Percentiles rank a stretch among this genome's conserved stretches.
Evolutionary conservation across 2,329 filamentous ascomycete genomes (phyloP).

Genomic region (Trichoderma sp.): DNA sequence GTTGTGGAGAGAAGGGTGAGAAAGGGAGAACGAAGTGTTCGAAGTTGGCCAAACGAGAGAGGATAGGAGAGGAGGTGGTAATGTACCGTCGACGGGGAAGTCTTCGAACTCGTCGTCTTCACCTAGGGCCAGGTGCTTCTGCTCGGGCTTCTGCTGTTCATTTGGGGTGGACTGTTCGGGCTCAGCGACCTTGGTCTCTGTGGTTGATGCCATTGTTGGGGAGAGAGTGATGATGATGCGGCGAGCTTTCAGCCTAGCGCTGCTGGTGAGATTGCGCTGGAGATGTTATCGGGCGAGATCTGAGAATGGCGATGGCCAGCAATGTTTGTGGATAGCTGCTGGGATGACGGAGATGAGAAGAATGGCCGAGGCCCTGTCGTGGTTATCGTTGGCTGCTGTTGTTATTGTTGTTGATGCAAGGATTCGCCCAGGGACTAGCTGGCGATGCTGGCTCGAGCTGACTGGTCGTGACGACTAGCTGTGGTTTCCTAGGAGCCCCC

Average conservation of each 20-base stretch:
- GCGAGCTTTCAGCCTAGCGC: slow-evolving; percentile 17
- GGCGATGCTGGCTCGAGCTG: background rate
- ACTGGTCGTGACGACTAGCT: slow-evolving; percentile 23
- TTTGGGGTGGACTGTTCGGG: slow-evolving; percentile 33
- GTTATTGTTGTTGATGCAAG: slow-evolving; percentile 20
- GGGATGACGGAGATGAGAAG: background rate
- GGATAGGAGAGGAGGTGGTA: background rate
- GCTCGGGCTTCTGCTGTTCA: slow-evolving; percentile 43
- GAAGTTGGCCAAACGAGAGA: background rate
- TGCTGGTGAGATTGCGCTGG: slow-evolving; percentile 1
- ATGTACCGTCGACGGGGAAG: slow-evolving; percentile 90
- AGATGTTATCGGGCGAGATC: background rate
- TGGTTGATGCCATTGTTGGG: slow-evolving; percentile 36
- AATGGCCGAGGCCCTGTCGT: background rate
- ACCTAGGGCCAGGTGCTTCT: slow-evolving; percentile 71
- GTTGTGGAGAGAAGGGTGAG: background rate
- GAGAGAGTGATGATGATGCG: slow-evolving; percentile 16
- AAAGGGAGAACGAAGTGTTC: background rate
- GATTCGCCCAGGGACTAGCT: background rate
- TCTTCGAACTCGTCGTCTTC: slow-evolving; percentile 99
- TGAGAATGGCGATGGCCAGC: background rate
- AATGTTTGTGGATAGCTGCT: background rate
- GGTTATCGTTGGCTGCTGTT: slow-evolving; percentile 1
- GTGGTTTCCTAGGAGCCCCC: slow-evolving; percentile 16
- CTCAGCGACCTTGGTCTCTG: slow-evolving; percentile 40